Evolutionary conservation across 208 protist genomes (phyloP).

Genomic region (Trypanosoma conorhini): DNA sequence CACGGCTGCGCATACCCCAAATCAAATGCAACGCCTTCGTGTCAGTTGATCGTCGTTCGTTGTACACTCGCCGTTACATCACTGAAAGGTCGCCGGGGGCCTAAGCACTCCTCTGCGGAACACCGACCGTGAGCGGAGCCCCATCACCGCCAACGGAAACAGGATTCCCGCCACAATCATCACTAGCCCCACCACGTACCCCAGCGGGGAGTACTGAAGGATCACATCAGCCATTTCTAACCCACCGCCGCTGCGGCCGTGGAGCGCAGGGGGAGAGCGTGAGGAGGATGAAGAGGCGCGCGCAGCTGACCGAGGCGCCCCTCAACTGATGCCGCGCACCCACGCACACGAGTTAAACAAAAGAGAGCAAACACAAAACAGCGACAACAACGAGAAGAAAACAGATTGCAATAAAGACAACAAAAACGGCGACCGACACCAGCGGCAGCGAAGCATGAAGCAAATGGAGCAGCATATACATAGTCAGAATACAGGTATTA

Average conservation of each 20-base stretch:
- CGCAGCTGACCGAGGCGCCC: not conserved
- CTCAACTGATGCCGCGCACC: not conserved
- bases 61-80: not conserved
- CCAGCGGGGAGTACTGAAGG: constrained; percentile 27
- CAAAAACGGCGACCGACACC: constrained; percentile 7
- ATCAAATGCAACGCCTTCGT: not conserved
- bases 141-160: constrained; percentile 50
- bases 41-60: not conserved
- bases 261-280: not conserved
- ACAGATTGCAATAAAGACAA: constrained; percentile 24
- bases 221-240: not conserved
- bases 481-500: constrained; percentile 1
- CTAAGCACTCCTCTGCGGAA: constrained; percentile 39
- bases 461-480: not conserved
- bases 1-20: not conserved
- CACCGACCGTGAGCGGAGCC: constrained; percentile 60
- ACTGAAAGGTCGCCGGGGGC: constrained; percentile 48
- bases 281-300: not conserved
- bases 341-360: constrained; percentile 14
- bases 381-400: not conserved
- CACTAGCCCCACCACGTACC: constrained; percentile 44
- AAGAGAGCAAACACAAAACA: constrained; percentile 4
- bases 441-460: constrained; percentile 1
- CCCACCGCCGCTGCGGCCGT: not conserved
- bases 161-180: constrained; percentile 42